Base-by-base conservation (phyloP, 2,329 filamentous ascomycete genomes). In the Ceratocystis harringtonii region DNA sequence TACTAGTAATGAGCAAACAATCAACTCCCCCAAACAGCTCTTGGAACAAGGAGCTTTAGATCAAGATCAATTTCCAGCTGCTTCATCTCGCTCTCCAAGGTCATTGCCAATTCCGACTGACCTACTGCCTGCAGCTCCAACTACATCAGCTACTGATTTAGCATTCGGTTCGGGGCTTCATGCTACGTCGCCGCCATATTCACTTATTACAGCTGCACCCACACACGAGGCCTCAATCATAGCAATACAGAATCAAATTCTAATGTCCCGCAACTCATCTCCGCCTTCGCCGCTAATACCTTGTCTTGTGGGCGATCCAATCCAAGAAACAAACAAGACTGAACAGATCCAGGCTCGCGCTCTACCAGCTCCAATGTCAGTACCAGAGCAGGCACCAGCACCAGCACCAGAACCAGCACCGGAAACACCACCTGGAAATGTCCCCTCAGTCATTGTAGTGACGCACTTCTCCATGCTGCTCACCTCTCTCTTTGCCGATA, bases 401-500 rank as follows among this genome's bases (percentile, higher is more conserved):
- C 19, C 8, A 10, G 1, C 19, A 17, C 19, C 48, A 43, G 36
- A 5, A 45, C 19, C 8, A 10, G 3, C 36, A 17, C 19, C 48
- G 22, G 25, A n/a, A 57, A 19, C 62, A 25, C 12, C 62, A 6
- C 3, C 62, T 15, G 12, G 10, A 28, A 60, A 52, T 2, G 17
- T 30, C 41, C 77, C 78, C 6, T 77, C 79, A 65, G 72, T 84
- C 48, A 76, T 85, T 58, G 73, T 85, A 64, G 73, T 84, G 64
- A 82, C 82, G 6, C 80, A 83, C 72, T 78, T 82, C 70, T 79
- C 80, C 1, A 70, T 74, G 17, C 75, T 85, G 3, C 75, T 85
- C 22, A 78, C 76, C 30, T 72, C 77, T 3, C 76, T 84, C 61
- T 84, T 84, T 72, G 74, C 79, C 1, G 75, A 77, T 65, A 76